Base-by-base conservation (phyloP, 1,284 basidiomycete genomes). In the Trametes sp. region DNA sequence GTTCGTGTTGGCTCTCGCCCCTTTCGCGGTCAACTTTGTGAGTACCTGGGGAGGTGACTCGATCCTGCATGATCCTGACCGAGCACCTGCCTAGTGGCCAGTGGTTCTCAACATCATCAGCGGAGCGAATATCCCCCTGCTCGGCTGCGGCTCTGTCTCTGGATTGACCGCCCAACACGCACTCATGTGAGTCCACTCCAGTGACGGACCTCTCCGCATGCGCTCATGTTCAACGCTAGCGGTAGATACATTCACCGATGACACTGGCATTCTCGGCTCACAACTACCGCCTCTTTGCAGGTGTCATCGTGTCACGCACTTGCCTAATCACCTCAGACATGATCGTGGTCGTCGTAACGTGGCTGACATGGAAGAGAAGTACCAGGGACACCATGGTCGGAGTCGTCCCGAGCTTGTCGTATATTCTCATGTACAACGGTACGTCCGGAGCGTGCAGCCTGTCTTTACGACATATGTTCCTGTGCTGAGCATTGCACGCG, bases 321-420 rank as follows among this genome's bases (percentile, higher is more conserved):
- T 48, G 42, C 6, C 36, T 62, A 1, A 57, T 62, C 42, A 5
- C 49, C n/a, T 29, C 54, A 10, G 55, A 62, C 28, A 36, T 42
- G 2, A 21, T 62, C 1, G 60, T 54, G 2, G 36, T 57, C 14
- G 28, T 13, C 21, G 42, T 56, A 4, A 57, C 60, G 4, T 57
- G 54, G 60, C 2, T 28, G 16, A 24, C 49, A 44, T 44, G 41
- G 41, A 4, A 24, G 26, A 45, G 19, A 23, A 45, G 7, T 16
- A n/a, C 5, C 7, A 14, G 41, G 7, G 11, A 16, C 45, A 13
- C 26, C 24, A 24, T 28, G 45, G 3, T 28, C 26, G 3, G n/a
- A 44, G 7, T 8, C 29, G 48, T 50, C 48, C 48, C 29, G 29
- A 23, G 29, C 7, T 13, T 46, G 13, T 26, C 45, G n/a, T 23